Evolutionary conservation across 2,329 filamentous ascomycete genomes (phyloP), one percentile per base, ranked within the genome.

Genomic region (Tetracladium maxilliforme): DNA sequence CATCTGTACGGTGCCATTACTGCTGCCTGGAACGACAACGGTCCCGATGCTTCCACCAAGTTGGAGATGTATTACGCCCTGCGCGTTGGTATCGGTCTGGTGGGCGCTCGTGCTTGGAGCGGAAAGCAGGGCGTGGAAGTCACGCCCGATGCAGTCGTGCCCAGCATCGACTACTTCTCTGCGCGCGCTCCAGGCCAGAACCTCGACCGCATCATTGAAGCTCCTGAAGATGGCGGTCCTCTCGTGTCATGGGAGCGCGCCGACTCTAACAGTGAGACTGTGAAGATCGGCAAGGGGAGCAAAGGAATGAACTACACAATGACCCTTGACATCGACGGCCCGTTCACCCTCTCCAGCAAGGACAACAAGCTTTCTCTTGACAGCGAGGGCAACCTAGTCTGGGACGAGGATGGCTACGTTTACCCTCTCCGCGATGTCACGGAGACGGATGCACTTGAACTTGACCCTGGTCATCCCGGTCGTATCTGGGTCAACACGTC

Each of bases 1-100:
- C n/a, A n/a, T n/a, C n/a, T n/a, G n/a, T n/a, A n/a, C n/a, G n/a
- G n/a, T n/a, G 60, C 59, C 14, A 52, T 68, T 15, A 47, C 53
- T 4, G 54, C 64, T 2, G 40, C 61, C 5, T 67, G 64, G 64
- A 67, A 66, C 29, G 63, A 69, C 32, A 64, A 58, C 24, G 63
- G 63, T 2, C 46, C 55, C 0, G 64, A 66, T 31, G 54, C 61
- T 4, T 54, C 55, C 0, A 57, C 58, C 0, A 60, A 60, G 29
- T 51, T 58, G 2, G 63, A 68, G 36, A 51, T 58, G 0, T 68
- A 62, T 32, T 64, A 64, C 31, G 49, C 59, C 2, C 58, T 61
- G 42, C 47, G 54, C 3, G 43, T 57, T n/a, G 58, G 58, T 0
- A 52, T 67, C 11, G 58, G 63, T 0, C 56, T 60, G 0, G 43